Conservation (phyloP, 495 filamentous ascomycete species). For the Jackrogersella minutella region DNA sequence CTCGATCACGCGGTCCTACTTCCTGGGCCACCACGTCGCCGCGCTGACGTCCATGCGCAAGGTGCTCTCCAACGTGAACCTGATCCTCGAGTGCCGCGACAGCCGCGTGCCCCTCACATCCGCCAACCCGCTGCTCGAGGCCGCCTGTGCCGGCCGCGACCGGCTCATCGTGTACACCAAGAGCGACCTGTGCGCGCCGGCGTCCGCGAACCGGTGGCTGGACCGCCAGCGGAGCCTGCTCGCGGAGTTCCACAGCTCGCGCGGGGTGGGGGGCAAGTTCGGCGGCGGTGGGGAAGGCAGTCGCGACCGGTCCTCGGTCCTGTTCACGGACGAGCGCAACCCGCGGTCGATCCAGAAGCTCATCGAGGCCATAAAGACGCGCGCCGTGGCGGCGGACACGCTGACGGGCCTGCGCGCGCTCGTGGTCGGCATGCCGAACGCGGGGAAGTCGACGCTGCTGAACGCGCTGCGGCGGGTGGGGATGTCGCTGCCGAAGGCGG, state of each 20-base stretch:
- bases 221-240: conserved; percentile 33
- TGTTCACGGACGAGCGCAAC: conserved; percentile 54
- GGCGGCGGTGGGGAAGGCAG: background rate
- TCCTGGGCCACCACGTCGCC: conserved; percentile 90
- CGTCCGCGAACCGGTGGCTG: conserved; percentile 13
- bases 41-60: conserved; percentile 88
- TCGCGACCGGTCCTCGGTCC: conserved; percentile 29
- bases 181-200: conserved; percentile 69
- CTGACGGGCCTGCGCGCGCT: conserved; percentile 74
- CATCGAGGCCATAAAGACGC: conserved; percentile 44
- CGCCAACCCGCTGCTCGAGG: conserved; percentile 90
- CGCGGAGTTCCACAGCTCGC: conserved; percentile 24
- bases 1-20: conserved; percentile 88
- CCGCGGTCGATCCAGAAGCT: conserved; percentile 43
- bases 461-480: conserved; percentile 81
- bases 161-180: conserved; percentile 94
- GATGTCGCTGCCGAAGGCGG: conserved; percentile 68
- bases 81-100: conserved; percentile 95
- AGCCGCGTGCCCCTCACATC: conserved; percentile 88
- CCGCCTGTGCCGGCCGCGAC: conserved; percentile 68
- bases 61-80: conserved; percentile 79
- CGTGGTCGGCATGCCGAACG: conserved; percentile 97
- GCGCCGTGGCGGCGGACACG: conserved; percentile 44
- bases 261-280: conserved; percentile 54
- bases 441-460: conserved; percentile 89